Base-by-base conservation (phyloP, 106 monocot species). In the Agapanthus africanus region DNA sequence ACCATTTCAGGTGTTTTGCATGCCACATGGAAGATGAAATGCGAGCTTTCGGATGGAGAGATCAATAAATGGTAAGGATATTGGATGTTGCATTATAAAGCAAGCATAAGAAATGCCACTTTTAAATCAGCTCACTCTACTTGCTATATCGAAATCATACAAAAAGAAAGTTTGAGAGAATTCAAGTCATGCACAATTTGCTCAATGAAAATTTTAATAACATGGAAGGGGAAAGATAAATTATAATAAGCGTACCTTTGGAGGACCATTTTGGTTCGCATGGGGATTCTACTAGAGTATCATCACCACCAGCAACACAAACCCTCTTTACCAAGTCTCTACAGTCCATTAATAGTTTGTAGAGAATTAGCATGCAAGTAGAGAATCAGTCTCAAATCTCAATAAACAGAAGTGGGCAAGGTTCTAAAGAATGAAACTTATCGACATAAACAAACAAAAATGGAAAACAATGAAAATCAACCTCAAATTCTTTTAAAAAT, bases 261-360 rank as follows among this genome's bases (percentile, higher is more conserved):
- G 95, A 54, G 51, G 95, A 82, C 95, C 95, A 95, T 79, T 84
- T 95, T 21, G 95, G 91, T 73, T 95, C 95, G 32, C 78, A 76
- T 63, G 88, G 88, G 40, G 91, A 91, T 51, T 95, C 95, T 33
- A 88, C 64, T 40, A 82, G 4, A 33, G 32, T 41, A 26, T 60
- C 76, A 74, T 91, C 76, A 33, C 74, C 82, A 80, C 95, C 95
- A 78, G 95, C 91, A 74, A 91, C 78, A 82, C 95, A 84, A 47
- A 95, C 63, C 51, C 78, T 74, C 27, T 80, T 69, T 14, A 23
- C 36, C 59, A 95, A 66, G 39, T 91, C 75, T 68, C 95, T 95
- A 54, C 32, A 50, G 21, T 6, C 7, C 31, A 26, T 33, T 39
- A 33, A 65, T 4, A 28, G 4, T 14, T n/a, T 34, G 19, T n/a